Percentiles rank a stretch among this genome's conserved stretches.
phyloP scores from a whole-genome alignment of 2,329 filamentous ascomycete species.

The Pseudopithomyces maydicus region DNA sequence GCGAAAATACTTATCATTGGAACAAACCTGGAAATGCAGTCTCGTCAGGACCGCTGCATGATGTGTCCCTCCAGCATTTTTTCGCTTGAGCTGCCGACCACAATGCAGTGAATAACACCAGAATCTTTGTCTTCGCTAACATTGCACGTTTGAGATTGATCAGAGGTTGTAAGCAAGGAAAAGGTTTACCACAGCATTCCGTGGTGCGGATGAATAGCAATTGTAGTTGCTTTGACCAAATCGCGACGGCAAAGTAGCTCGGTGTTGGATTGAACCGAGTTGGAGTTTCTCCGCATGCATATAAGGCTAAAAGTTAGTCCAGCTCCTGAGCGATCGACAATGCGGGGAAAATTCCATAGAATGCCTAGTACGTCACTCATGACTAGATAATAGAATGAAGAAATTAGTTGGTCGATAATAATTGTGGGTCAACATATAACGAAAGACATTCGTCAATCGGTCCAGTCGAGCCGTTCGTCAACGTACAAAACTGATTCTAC shows the following conservation, averaged over 20 bases:
- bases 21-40: conserved; percentile 52
- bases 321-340: conserved; percentile 9
- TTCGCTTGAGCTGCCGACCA: conserved; percentile 2
- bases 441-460: not conserved
- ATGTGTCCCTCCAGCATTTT: conserved; percentile 61
- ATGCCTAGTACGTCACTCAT: not conserved
- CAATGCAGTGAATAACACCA: not conserved
- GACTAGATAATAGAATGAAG: not conserved
- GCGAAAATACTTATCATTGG: not conserved
- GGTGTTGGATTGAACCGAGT: conserved; percentile 13
- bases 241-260: not conserved
- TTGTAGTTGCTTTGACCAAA: not conserved
- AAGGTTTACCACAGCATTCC: no score
- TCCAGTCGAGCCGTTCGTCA: no score
- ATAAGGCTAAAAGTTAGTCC: conserved; percentile 6
- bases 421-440: no score
- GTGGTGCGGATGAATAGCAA: not conserved
- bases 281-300: conserved; percentile 12
- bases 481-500: no score
- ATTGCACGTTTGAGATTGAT: not conserved
- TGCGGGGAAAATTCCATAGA: conserved; percentile 10
- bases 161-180: not conserved
- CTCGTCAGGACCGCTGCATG: conserved; percentile 56
- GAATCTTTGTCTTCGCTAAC: conserved; percentile 21
- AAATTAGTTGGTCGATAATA: not conserved